phyloP scores from a whole-genome alignment of 2,329 filamentous ascomycete genomes.

The Chalaropsis thielavioides region DNA sequence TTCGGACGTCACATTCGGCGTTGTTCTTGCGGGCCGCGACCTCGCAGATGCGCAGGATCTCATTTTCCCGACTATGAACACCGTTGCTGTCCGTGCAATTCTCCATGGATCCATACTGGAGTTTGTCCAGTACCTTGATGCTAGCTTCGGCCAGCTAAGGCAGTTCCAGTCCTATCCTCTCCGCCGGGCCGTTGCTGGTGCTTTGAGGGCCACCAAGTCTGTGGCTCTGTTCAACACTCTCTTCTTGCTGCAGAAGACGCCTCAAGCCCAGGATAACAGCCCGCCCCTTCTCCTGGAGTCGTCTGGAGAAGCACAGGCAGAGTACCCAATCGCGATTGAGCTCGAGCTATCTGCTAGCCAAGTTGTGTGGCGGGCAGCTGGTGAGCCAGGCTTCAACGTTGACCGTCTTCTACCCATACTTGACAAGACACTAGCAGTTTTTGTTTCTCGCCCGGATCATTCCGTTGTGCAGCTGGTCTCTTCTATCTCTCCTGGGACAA shows the following conservation, averaged over 20 bases:
- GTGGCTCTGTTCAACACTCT: conserved; percentile 39
- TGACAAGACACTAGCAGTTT: conserved; percentile 27
- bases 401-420: conserved; percentile 41
- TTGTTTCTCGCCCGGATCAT: conserved; percentile 18
- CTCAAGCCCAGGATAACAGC: background rate
- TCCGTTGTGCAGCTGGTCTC: conserved; percentile 32
- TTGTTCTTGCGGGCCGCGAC: conserved; percentile 74
- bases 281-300: background rate
- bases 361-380: conserved; percentile 59
- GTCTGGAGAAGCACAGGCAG: conserved; percentile 39
- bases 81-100: conserved; percentile 57
- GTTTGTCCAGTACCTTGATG: conserved; percentile 61
- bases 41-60: conserved; percentile 50
- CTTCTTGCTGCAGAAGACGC: conserved; percentile 33
- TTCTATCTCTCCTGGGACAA: background rate
- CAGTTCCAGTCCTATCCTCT: conserved; percentile 66
- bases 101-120: conserved; percentile 51
- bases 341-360: conserved; percentile 46
- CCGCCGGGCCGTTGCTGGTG: conserved; percentile 45
- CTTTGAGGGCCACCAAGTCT: conserved; percentile 18
- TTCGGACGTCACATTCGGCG: conserved; percentile 68
- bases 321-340: conserved; percentile 72
- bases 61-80: conserved; percentile 88
- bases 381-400: conserved; percentile 42
- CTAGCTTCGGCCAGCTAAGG: conserved; percentile 49